Percentiles rank a stretch among this genome's conserved stretches.
These are phyloP conservation scores for Arachnomyces sp. DNA, from an alignment of 2,329 filamentous ascomycete genomes.

Conservation along the genomic window DNA sequence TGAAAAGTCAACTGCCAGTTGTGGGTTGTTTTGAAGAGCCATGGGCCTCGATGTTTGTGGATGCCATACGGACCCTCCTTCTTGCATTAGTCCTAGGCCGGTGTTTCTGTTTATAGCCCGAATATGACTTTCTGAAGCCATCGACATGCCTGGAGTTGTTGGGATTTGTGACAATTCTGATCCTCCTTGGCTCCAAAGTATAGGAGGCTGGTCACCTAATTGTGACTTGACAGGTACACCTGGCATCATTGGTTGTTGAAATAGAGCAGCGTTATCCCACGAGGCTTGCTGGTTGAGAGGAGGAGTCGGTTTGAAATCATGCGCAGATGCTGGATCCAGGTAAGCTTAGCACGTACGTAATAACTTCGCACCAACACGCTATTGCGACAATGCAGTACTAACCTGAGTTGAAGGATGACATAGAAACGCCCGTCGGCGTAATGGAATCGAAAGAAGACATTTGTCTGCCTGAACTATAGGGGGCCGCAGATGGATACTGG, in stretches of 20 bases:
- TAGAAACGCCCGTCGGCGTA: conserved; percentile 24
- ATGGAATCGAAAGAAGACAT: conserved; percentile 25
- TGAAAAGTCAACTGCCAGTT: conserved; percentile 20
- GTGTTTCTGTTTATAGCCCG: conserved; percentile 21
- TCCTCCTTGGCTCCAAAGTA: conserved; percentile 24
- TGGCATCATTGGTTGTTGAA: conserved; percentile 28
- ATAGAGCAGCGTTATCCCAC: conserved; percentile 32
- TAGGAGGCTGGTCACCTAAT: conserved; percentile 27
- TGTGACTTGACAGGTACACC: conserved; percentile 19
- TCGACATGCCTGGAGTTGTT: conserved; percentile 22
- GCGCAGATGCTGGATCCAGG: conserved; percentile 22
- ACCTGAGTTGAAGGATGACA: conserved; percentile 30
- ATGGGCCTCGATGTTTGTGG: conserved; percentile 25
- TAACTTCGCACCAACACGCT: not conserved
- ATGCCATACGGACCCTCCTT: conserved; percentile 30
- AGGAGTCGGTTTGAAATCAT: conserved; percentile 23
- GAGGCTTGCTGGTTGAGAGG: conserved; percentile 26
- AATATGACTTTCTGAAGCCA: conserved; percentile 22
- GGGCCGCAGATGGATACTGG: conserved; percentile 25
- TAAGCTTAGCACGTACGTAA: conserved; percentile 7
- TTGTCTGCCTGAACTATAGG: conserved; percentile 27
- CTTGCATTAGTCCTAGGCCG: conserved; percentile 25
- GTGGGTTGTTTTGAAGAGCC: conserved; percentile 25
- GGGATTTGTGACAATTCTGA: conserved; percentile 21
- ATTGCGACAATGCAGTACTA: conserved; percentile 12